A percentile compares a stretch with the other conserved stretches of the same genome.
Conservation (phyloP, 1,284 basidiomycete species). For the Irpex sp. region DNA sequence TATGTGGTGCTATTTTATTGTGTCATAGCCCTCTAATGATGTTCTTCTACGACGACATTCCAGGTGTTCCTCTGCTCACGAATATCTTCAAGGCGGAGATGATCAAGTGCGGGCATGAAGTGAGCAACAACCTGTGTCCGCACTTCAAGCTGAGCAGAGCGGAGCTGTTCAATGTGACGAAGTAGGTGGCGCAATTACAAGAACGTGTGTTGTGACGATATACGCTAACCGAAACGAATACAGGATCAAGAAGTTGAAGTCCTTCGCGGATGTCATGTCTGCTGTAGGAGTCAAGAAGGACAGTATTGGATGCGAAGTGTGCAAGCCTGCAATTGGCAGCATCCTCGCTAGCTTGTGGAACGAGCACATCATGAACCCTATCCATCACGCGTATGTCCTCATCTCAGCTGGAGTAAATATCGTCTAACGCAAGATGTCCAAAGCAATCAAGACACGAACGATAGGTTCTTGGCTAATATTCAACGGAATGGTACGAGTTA, state of each 20-base stretch:
- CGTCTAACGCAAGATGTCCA: neutral
- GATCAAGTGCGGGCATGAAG: slow-evolving; percentile 61
- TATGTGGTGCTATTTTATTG: slow-evolving; percentile 41
- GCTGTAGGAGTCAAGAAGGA: slow-evolving; percentile 46
- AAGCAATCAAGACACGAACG: slow-evolving; percentile 69
- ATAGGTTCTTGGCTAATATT: slow-evolving; percentile 70
- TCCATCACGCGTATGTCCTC: slow-evolving; percentile 47
- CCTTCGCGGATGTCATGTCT: slow-evolving; percentile 55
- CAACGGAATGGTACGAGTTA: slow-evolving; percentile 58
- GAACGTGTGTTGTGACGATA: neutral
- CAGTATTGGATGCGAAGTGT: slow-evolving; percentile 69
- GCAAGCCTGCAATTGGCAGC: slow-evolving; percentile 68
- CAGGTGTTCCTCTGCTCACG: slow-evolving; percentile 43
- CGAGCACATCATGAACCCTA: slow-evolving; percentile 63
- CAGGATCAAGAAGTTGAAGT: slow-evolving; percentile 59
- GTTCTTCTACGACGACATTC: neutral
- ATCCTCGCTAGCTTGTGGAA: slow-evolving; percentile 71
- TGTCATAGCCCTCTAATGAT: slow-evolving; percentile 16
- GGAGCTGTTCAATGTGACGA: slow-evolving; percentile 69
- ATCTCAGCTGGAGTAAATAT: neutral
- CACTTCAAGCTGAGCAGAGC: slow-evolving; percentile 70
- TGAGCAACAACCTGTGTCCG: slow-evolving; percentile 63
- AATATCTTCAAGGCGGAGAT: slow-evolving; percentile 58
- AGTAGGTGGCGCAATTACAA: slow-evolving; percentile 23
- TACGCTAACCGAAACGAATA: neutral